A percentile compares a stretch with the other conserved stretches of the same genome.
phyloP scores from a whole-genome alignment of 169 alveolate genomes.

The Perkinsus marinus region DNA sequence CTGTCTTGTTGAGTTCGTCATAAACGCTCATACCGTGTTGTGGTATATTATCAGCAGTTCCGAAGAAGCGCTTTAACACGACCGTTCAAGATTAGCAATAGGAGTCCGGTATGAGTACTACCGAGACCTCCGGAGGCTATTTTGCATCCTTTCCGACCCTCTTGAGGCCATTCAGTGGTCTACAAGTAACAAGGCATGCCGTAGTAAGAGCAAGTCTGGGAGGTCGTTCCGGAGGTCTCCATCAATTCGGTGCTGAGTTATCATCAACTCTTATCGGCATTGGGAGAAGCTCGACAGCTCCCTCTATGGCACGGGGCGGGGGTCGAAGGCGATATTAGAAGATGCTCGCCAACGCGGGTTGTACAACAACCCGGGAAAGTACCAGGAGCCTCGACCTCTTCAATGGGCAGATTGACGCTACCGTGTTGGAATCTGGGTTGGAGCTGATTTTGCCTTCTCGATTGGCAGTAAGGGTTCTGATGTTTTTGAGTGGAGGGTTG shows the following conservation, averaged over 20 bases:
- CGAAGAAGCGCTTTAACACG: too few relatives aligned
- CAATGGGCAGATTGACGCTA: neutral
- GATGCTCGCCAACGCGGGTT: neutral
- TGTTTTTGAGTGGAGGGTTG: too few relatives aligned
- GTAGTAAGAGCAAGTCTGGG: too few relatives aligned
- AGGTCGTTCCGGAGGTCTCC: neutral
- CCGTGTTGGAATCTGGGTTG: neutral
- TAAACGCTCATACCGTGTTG: too few relatives aligned
- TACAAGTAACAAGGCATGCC: too few relatives aligned
- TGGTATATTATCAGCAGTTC: too few relatives aligned
- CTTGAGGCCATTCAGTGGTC: too few relatives aligned
- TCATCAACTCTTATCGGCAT: neutral
- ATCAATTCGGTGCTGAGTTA: neutral
- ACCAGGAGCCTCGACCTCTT: neutral
- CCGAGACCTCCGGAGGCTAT: too few relatives aligned
- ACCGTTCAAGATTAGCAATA: too few relatives aligned
- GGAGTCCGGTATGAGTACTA: too few relatives aligned
- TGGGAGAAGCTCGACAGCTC: neutral
- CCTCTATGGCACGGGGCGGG: neutral
- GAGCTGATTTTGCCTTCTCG: neutral
- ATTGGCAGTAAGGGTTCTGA: neutral
- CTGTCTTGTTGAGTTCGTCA: too few relatives aligned
- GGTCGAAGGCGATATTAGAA: neutral
- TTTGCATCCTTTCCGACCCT: too few relatives aligned
- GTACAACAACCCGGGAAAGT: neutral